Conservation (phyloP, 2,329 filamentous ascomycete genomes). For the Xylariaceae sp. region DNA sequence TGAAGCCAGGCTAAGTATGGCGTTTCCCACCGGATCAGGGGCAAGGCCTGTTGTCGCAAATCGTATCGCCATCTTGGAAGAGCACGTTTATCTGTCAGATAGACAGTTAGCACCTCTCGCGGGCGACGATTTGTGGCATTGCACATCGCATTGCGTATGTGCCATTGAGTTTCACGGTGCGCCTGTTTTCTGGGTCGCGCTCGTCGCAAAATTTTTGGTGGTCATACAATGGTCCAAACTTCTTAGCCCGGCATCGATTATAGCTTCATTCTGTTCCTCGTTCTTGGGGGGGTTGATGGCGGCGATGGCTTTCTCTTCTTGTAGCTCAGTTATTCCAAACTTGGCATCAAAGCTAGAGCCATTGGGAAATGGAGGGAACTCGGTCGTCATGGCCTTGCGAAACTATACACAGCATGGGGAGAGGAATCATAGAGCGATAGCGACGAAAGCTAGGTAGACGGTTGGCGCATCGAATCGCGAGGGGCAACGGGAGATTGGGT, state of each 20-base stretch:
- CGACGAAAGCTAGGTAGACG: slow-evolving; percentile 6
- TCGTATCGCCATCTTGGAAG: slow-evolving; percentile 86
- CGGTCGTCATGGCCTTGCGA: slow-evolving; percentile 34
- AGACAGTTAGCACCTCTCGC: slow-evolving; percentile 13
- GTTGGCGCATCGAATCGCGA: slow-evolving; percentile 20
- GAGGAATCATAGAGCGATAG: slow-evolving; percentile 4
- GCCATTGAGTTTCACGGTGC: not conserved
- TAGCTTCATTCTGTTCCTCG: slow-evolving; percentile 27
- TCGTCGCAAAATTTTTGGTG: slow-evolving; percentile 1
- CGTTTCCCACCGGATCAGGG: slow-evolving; percentile 89
- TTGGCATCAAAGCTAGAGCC: slow-evolving; percentile 30
- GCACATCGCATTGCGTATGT: slow-evolving; percentile 7
- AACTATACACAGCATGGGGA: slow-evolving; percentile 20
- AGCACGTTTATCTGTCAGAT: slow-evolving; percentile 65
- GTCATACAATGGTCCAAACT: slow-evolving; percentile 70
- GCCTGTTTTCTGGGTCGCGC: not conserved
- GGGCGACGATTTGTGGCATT: not conserved
- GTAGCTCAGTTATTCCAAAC: slow-evolving; percentile 9
- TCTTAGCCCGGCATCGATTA: slow-evolving; percentile 70
- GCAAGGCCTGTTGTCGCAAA: slow-evolving; percentile 75
- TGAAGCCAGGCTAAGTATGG: slow-evolving; percentile 88
- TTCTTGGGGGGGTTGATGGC: slow-evolving; percentile 1
- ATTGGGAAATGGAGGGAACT: slow-evolving; percentile 30
- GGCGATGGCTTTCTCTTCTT: slow-evolving; percentile 1
- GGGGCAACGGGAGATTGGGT: not conserved